phyloP scores from a whole-genome alignment of 2,329 filamentous ascomycete genomes.

The Tolypocladium tundrense region DNA sequence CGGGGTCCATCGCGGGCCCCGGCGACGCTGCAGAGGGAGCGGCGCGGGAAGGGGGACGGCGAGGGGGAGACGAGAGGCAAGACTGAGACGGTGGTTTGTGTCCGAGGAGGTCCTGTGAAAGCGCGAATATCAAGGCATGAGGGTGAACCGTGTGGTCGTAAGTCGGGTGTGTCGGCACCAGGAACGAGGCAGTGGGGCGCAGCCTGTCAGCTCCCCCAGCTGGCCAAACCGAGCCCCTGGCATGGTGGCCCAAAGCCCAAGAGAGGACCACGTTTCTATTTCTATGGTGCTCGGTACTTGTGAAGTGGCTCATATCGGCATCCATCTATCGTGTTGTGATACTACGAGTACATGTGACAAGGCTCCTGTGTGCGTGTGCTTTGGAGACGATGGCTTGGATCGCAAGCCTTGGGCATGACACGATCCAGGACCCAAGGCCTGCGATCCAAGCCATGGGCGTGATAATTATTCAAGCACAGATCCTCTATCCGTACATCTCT shows the following conservation, averaged over 20 bases:
- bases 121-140: background rate
- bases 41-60: background rate
- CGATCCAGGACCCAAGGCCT: no score
- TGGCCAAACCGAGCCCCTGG: background rate
- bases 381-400: background rate
- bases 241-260: background rate
- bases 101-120: no score
- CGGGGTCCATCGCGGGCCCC: slow-evolving; percentile 15
- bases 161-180: background rate
- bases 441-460: background rate
- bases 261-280: background rate
- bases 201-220: background rate
- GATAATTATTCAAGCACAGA: background rate
- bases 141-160: background rate
- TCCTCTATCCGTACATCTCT: background rate
- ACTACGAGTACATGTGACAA: background rate
- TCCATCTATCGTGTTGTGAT: no score
- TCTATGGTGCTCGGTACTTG: no score
- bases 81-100: background rate
- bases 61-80: background rate
- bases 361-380: background rate
- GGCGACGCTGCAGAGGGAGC: background rate
- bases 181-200: background rate
- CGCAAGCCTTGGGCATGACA: background rate
- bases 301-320: no score